Evolutionary conservation across 495 filamentous ascomycete species (phyloP).

Genomic region (Tuber brumale): DNA sequence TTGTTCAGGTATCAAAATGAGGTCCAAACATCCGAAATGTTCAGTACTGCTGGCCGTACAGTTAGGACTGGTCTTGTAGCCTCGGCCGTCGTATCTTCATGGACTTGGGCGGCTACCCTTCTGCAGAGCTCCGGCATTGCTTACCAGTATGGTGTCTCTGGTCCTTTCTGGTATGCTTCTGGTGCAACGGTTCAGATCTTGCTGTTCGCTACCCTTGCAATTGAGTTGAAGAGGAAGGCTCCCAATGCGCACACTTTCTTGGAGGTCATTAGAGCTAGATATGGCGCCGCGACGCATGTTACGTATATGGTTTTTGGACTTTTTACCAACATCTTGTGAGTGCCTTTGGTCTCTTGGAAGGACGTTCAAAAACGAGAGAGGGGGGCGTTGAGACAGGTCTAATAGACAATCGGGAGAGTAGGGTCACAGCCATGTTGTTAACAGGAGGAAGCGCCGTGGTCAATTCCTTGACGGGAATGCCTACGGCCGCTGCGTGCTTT

Average conservation of each 20-base stretch:
- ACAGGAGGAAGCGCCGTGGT: slow-evolving; percentile 87
- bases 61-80: slow-evolving; percentile 94
- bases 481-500: slow-evolving; percentile 83
- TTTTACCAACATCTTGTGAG: slow-evolving; percentile 67
- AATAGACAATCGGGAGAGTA: slow-evolving; percentile 9
- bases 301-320: slow-evolving; percentile 77
- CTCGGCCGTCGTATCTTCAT: slow-evolving; percentile 87
- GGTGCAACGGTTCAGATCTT: slow-evolving; percentile 64
- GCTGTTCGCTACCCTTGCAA: slow-evolving; percentile 86
- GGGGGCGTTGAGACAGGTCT: neutral
- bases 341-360: neutral
- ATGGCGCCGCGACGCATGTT: slow-evolving; percentile 59
- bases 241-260: slow-evolving; percentile 85
- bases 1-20: slow-evolving; percentile 72
- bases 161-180: slow-evolving; percentile 83
- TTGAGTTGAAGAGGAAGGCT: slow-evolving; percentile 81
- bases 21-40: slow-evolving; percentile 95
- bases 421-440: slow-evolving; percentile 81
- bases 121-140: slow-evolving; percentile 82
- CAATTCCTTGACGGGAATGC: slow-evolving; percentile 75
- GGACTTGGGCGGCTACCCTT: slow-evolving; percentile 83
- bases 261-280: slow-evolving; percentile 61
- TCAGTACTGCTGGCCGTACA: slow-evolving; percentile 86
- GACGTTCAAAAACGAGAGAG: neutral
- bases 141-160: slow-evolving; percentile 86